Evolutionary conservation across 2,329 filamentous ascomycete species (phyloP).

Genomic region (Fusarium incarnatum): DNA sequence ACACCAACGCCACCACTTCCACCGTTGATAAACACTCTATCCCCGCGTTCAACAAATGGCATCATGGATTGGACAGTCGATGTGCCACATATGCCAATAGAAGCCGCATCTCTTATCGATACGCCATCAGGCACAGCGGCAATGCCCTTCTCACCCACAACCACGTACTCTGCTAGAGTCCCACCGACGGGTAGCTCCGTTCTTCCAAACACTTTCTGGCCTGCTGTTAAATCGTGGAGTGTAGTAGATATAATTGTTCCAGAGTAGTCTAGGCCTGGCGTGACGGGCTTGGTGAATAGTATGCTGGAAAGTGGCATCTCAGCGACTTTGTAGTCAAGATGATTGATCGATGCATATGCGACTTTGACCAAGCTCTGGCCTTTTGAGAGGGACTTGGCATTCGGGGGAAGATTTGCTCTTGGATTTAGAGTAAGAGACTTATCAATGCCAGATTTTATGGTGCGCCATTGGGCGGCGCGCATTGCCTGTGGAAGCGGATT

Average conservation of each 20-base stretch:
- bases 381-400: background rate
- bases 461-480: constrained; percentile 35
- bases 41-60: background rate
- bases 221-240: too few relatives aligned
- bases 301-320: constrained; percentile 31
- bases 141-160: constrained; percentile 15
- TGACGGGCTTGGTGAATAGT: constrained; percentile 23
- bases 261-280: constrained; percentile 35
- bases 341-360: constrained; percentile 37
- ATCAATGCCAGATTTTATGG: constrained; percentile 33
- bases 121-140: background rate
- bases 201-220: constrained; percentile 27
- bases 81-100: constrained; percentile 29
- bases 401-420: background rate
- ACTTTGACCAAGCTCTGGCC: constrained; percentile 30
- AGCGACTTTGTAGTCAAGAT: constrained; percentile 36
- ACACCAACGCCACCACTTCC: constrained; percentile 34
- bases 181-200: constrained; percentile 22
- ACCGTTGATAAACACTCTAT: constrained; percentile 28
- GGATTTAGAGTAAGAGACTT: background rate
- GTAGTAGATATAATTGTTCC: constrained; percentile 27
- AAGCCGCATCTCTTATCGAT: constrained; percentile 21
- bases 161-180: constrained; percentile 33
- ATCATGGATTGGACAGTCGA: constrained; percentile 20
- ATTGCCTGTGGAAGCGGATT: constrained; percentile 23